These are phyloP conservation scores for Incumbomyces lentus DNA, from an alignment of 2,329 filamentous ascomycete genomes.

Conservation along the genomic window DNA sequence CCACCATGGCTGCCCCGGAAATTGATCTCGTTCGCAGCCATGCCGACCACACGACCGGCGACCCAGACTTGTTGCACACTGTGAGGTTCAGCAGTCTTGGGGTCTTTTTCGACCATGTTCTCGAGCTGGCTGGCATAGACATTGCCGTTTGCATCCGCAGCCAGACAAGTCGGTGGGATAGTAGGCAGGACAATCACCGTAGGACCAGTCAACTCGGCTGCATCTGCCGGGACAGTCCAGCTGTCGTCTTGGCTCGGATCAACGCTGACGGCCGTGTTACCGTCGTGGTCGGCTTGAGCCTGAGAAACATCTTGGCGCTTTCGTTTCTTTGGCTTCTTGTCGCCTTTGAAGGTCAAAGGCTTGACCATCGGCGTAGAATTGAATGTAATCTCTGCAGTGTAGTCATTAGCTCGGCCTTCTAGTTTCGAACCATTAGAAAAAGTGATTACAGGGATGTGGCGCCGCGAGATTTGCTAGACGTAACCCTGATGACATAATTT, in stretches of 20 bases:
- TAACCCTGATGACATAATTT: no score
- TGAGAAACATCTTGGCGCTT: conserved; percentile 52
- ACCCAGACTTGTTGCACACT: conserved; percentile 96
- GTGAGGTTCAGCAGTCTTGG: conserved; percentile 81
- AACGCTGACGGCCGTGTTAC: conserved; percentile 21
- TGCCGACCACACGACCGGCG: conserved; percentile 71
- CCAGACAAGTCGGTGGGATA: conserved; percentile 60
- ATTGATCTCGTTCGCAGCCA: conserved; percentile 55
- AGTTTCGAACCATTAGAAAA: no score
- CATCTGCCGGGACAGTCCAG: conserved; percentile 77
- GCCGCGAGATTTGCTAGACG: no score
- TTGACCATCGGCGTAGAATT: conserved; percentile 43
- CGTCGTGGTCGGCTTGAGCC: conserved; percentile 23
- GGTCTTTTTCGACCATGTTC: conserved; percentile 77
- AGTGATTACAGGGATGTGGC: no score
- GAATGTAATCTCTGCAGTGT: no score
- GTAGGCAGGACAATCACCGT: conserved; percentile 74
- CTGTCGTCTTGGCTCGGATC: conserved; percentile 58
- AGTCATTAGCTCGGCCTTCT: no score
- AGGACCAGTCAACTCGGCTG: conserved; percentile 68
- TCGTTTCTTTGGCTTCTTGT: conserved; percentile 76
- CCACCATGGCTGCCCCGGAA: conserved; percentile 86
- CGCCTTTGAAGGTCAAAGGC: conserved; percentile 88
- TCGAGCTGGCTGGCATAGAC: conserved; percentile 74
- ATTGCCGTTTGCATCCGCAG: conserved; percentile 76